A percentile compares a stretch with the other conserved stretches of the same genome.
Conservation (phyloP, 1,284 basidiomycete species). For the Cutaneotrichosporon cyanovorans region DNA sequence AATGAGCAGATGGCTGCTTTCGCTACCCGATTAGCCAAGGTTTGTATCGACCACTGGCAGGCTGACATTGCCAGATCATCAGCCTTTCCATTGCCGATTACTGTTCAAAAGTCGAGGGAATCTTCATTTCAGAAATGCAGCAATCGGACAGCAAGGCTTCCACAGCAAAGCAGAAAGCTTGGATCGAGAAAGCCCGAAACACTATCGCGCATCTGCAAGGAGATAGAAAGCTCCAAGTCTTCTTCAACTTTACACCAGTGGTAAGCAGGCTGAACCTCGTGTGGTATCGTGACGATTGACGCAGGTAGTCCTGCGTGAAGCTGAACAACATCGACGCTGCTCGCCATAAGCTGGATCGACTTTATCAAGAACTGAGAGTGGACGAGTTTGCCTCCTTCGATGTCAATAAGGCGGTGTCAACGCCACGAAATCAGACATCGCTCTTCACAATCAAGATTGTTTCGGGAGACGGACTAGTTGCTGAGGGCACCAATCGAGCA, state of each 20-base stretch:
- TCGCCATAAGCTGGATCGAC: slow-evolving; percentile 78
- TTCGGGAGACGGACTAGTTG: slow-evolving; percentile 71
- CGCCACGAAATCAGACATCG: slow-evolving; percentile 53
- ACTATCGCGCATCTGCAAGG: slow-evolving; percentile 59
- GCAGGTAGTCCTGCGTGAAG: slow-evolving; percentile 76
- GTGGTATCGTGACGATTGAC: too few relatives aligned
- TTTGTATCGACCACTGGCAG: slow-evolving; percentile 30
- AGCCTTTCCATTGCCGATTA: slow-evolving; percentile 89
- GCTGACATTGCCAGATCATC: slow-evolving; percentile 59
- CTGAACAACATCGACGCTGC: slow-evolving; percentile 96
- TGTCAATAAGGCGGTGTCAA: slow-evolving; percentile 54
- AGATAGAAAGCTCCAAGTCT: slow-evolving; percentile 62
- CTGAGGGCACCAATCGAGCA: slow-evolving; percentile 57
- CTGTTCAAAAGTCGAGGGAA: slow-evolving; percentile 73
- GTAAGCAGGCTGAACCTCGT: slow-evolving; percentile 44
- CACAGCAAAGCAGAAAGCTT: slow-evolving; percentile 67
- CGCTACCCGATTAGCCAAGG: slow-evolving; percentile 78
- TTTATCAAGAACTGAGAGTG: slow-evolving; percentile 85
- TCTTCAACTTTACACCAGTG: slow-evolving; percentile 79
- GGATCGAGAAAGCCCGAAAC: slow-evolving; percentile 87
- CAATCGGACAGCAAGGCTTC: slow-evolving; percentile 27
- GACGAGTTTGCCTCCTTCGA: slow-evolving; percentile 68
- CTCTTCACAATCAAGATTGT: slow-evolving; percentile 92
- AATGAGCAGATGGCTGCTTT: slow-evolving; percentile 82
- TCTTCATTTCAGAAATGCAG: slow-evolving; percentile 85